These are phyloP conservation scores for Lipomyces sp. DNA, from an alignment of 805 yeast genomes.

Conservation along the genomic window DNA sequence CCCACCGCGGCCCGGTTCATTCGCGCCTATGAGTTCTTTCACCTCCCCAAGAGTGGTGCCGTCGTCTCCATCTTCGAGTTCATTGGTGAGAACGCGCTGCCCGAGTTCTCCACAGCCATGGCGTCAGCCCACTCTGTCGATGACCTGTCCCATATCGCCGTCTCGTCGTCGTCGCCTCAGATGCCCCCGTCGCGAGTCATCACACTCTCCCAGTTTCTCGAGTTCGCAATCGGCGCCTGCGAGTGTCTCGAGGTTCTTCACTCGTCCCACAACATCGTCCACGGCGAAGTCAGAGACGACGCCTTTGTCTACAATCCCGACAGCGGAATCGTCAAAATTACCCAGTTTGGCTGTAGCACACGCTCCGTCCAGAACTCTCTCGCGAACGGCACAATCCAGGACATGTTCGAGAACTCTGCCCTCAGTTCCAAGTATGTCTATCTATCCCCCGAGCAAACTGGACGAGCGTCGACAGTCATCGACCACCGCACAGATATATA, in stretches of 20 bases:
- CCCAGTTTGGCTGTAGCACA: constrained; percentile 26
- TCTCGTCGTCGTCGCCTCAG: constrained; percentile 1
- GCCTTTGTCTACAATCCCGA: constrained; percentile 25
- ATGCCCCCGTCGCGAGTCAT: constrained; percentile 6
- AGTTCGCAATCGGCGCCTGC: constrained; percentile 28
- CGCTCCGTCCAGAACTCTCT: constrained; percentile 6
- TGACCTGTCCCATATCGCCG: not conserved
- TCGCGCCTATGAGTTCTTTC: constrained; percentile 22
- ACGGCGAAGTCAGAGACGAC: constrained; percentile 30
- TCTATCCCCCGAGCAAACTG: constrained; percentile 31
- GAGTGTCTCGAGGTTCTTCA: constrained; percentile 28
- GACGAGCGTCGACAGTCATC: constrained; percentile 22
- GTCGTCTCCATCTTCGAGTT: constrained; percentile 27
- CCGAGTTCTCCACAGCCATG: constrained; percentile 15
- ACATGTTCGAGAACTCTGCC: constrained; percentile 10
- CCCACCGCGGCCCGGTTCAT: constrained; percentile 19
- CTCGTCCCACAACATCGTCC: constrained; percentile 25
- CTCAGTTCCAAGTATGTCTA: constrained; percentile 17
- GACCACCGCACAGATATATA: constrained; percentile 31
- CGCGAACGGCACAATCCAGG: constrained; percentile 3
- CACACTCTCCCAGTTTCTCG: constrained; percentile 27
- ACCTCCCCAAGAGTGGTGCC: constrained; percentile 12
- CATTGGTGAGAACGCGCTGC: constrained; percentile 21
- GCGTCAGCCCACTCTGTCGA: not conserved
- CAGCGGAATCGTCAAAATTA: constrained; percentile 20